Evolutionary conservation across 495 filamentous ascomycete species (phyloP).

Genomic region (Aspergillus haitiensis): DNA sequence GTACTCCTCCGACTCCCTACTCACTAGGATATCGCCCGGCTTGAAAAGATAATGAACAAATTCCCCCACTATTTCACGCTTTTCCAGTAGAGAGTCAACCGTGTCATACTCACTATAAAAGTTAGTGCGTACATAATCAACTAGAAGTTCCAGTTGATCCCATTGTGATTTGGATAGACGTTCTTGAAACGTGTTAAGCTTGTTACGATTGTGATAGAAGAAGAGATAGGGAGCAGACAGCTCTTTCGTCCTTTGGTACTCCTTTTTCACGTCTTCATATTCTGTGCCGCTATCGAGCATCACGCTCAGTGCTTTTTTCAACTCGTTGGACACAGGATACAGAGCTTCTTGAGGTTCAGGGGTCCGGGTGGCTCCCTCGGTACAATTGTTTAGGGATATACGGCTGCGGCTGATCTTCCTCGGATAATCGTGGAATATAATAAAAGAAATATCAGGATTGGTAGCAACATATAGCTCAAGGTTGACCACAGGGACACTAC

Average conservation of each 20-base stretch:
- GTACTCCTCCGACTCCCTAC: neutral
- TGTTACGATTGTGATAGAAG: neutral
- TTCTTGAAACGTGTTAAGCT: neutral
- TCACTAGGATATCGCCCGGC: neutral
- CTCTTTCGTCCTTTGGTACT: neutral
- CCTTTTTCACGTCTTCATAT: neutral
- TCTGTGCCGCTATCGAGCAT: neutral
- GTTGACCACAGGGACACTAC: neutral
- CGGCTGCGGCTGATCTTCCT: neutral
- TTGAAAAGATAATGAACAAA: neutral
- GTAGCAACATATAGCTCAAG: neutral
- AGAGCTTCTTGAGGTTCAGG: neutral
- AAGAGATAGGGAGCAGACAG: neutral
- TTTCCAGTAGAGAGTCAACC: neutral
- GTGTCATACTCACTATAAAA: neutral
- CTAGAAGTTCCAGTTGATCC: neutral
- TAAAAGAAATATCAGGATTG: neutral
- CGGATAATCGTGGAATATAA: neutral
- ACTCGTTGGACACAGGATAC: neutral
- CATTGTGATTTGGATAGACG: neutral
- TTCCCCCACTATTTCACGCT: neutral
- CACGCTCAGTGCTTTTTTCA: neutral
- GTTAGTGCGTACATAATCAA: neutral
- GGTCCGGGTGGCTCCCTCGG: neutral
- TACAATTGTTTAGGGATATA: neutral